Evolutionary conservation across 2,329 filamentous ascomycete genomes (phyloP), one percentile per base, ranked within the genome.

Genomic region (Daldinia eschscholtzii): DNA sequence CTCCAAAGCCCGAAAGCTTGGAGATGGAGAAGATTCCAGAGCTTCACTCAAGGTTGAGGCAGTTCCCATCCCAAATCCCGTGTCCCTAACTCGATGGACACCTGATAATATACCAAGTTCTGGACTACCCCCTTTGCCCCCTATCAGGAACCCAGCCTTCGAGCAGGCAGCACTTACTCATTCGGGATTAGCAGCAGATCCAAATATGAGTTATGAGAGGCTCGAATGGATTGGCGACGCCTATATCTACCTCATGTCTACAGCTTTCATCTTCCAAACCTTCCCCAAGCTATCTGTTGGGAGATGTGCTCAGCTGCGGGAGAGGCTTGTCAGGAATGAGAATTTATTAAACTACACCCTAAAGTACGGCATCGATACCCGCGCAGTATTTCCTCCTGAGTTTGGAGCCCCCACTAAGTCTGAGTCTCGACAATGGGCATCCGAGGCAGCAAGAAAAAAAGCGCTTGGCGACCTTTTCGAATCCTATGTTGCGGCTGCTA

Each of bases 141-240:
- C 81, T 9, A 87, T 93, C 57, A 75, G 84, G 5, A 86, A 93
- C 70, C 80, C 84, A 0, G 79, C 82, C 23, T 83, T 94, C 18
- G 87, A 90, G 73, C 81, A 80, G 28, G 86, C 89, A 15, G 88
- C 89, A 10, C 91, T 94, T 74, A 93, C 87, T 0, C 93, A 95
- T 73, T 81, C 85, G 1, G 89, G 88, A 1, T 76, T 83, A 61
- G 75, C 74, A 3, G 73, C 76, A 28, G 80, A 67, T 18, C 73
- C 79, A 57, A 80, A 83, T 50, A 77, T 83, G 59, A 86, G 84
- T 75, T 98, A 98, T 79, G 94, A 98, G 76, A 88, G 89, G 18
- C 87, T 98, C 6, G 95, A 98, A 80, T 94, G 95, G 82, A 85
- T 97, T 6, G 95, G 95, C 6, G 95, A 98, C 78, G 91, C 93